These are phyloP conservation scores for Dillenia suffruticosa DNA, from an alignment of 164 flowering plant species.

Conservation along the genomic window DNA sequence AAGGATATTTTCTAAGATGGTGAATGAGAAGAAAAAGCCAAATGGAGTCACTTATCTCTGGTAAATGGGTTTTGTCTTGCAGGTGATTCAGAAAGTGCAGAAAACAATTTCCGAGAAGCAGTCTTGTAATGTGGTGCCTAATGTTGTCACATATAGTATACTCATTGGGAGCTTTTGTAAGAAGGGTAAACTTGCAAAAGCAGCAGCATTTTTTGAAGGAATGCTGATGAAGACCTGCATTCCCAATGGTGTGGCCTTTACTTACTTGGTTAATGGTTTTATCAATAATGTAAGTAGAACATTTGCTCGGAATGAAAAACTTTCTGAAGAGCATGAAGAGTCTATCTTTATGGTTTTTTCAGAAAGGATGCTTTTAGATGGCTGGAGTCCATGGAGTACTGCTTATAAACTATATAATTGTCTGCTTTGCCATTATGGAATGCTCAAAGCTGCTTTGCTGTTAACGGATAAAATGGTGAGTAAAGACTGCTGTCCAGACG, in stretches of 20 bases:
- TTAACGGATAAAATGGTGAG: constrained; percentile 39
- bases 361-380: constrained; percentile 49
- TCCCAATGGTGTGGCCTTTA: constrained; percentile 65
- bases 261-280: constrained; percentile 57
- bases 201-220: constrained; percentile 52
- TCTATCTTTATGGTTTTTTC: constrained; percentile 38
- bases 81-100: constrained; percentile 45
- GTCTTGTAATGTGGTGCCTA: constrained; percentile 48
- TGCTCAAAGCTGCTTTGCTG: constrained; percentile 53
- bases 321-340: constrained; percentile 17
- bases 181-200: constrained; percentile 51
- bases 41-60: constrained; percentile 77
- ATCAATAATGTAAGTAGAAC: constrained; percentile 16
- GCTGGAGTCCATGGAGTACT: constrained; percentile 43
- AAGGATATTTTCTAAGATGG: constrained; percentile 41
- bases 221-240: constrained; percentile 63
- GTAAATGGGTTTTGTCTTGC: constrained; percentile 67
- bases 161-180: constrained; percentile 62
- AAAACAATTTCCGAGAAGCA: constrained; percentile 40
- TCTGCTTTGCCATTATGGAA: constrained; percentile 56
- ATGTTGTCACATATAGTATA: constrained; percentile 73
- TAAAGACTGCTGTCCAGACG: constrained; percentile 41
- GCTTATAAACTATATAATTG: constrained; percentile 53
- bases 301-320: constrained; percentile 14
- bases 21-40: constrained; percentile 46